Conservation (phyloP, 2,329 filamentous ascomycete species). For the Monilinia fructigena region DNA sequence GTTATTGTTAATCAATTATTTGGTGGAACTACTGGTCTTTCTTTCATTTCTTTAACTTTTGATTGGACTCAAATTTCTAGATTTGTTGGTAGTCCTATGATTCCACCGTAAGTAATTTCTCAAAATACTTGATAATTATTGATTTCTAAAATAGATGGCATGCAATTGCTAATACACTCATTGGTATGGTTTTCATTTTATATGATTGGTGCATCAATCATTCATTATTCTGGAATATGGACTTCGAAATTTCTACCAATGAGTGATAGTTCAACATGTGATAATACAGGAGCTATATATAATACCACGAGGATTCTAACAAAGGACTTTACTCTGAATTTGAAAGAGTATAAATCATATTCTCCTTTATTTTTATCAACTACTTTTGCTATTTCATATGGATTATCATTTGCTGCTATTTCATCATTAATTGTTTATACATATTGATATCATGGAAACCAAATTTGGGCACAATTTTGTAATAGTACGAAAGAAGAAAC, state of each 20-base stretch:
- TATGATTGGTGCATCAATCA: conserved; percentile 53
- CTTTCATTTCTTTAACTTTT: conserved; percentile 68
- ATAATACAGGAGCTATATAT: conserved; percentile 65
- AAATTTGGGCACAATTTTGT: conserved; percentile 52
- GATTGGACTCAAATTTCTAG: conserved; percentile 68
- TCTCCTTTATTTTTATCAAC: conserved; percentile 73
- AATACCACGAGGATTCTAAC: conserved; percentile 64
- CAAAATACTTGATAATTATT: background rate
- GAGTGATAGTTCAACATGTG: conserved; percentile 69
- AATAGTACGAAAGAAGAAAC: conserved; percentile 11
- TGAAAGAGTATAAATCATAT: conserved; percentile 63
- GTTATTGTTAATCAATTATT: conserved; percentile 70
- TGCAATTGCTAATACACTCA: conserved; percentile 70
- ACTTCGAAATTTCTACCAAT: conserved; percentile 60
- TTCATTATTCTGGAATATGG: conserved; percentile 56
- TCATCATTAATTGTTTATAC: conserved; percentile 66
- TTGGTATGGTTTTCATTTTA: conserved; percentile 65
- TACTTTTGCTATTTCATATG: conserved; percentile 68
- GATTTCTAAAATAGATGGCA: conserved; percentile 49
- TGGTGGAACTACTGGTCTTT: conserved; percentile 63
- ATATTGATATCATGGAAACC: conserved; percentile 63
- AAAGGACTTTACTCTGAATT: conserved; percentile 60
- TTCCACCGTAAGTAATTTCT: conserved; percentile 46
- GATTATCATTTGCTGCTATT: conserved; percentile 70
- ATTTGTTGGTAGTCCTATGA: conserved; percentile 40